These are phyloP conservation scores for Raphanus sativus DNA, from an alignment of 345 rosid genomes.

Conservation along the genomic window DNA sequence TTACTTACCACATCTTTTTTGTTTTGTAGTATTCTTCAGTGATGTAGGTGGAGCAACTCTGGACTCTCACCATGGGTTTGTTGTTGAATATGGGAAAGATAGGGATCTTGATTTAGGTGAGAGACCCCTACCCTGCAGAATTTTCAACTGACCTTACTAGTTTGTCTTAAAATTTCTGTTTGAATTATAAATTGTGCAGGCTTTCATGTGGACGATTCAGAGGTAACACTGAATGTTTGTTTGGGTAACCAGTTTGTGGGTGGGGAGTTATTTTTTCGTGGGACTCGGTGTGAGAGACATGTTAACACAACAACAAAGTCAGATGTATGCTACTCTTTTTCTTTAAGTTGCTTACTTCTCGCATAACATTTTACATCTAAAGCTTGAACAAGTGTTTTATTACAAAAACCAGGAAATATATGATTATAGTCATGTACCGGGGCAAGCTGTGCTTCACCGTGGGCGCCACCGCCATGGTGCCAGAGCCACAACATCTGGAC, in stretches of 20 bases:
- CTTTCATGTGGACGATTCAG: slow-evolving; percentile 97
- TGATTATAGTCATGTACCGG: slow-evolving; percentile 73
- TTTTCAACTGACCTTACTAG: background rate
- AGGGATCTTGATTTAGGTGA: slow-evolving; percentile 90
- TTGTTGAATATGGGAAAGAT: slow-evolving; percentile 90
- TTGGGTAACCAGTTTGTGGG: slow-evolving; percentile 90
- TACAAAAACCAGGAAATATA: slow-evolving; percentile 57
- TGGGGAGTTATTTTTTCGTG: slow-evolving; percentile 90
- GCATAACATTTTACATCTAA: background rate
- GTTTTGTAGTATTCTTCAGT: slow-evolving; percentile 75
- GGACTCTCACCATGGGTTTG: slow-evolving; percentile 98
- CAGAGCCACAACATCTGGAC: slow-evolving; percentile 84
- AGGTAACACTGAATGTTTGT: slow-evolving; percentile 92
- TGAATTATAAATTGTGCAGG: slow-evolving; percentile 48
- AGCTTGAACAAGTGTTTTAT: background rate
- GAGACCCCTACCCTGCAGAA: slow-evolving; percentile 36
- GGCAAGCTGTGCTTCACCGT: slow-evolving; percentile 84
- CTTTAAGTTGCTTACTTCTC: background rate
- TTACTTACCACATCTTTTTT: background rate
- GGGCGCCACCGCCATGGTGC: slow-evolving; percentile 98
- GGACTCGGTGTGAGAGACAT: slow-evolving; percentile 87
- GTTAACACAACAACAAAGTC: slow-evolving; percentile 69
- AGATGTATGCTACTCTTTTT: slow-evolving; percentile 56
- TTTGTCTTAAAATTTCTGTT: background rate
- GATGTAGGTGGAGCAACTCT: slow-evolving; percentile 90